Percentiles rank a stretch among this genome's conserved stretches.
phyloP scores from a whole-genome alignment of 2,329 filamentous ascomycete species.

The Hysterium pulicare region DNA sequence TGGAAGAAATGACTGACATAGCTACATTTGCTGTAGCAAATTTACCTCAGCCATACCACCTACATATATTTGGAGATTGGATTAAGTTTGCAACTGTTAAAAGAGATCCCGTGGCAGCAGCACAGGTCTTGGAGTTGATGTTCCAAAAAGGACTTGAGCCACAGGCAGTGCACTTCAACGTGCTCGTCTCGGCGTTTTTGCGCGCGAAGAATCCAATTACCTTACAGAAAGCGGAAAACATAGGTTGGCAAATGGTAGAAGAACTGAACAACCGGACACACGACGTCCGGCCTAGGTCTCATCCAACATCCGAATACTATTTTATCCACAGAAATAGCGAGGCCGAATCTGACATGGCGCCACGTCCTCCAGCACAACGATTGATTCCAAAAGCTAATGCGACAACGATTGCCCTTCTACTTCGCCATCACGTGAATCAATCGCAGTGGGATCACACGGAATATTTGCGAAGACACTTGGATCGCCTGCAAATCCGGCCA shows the following conservation, averaged over 20 bases:
- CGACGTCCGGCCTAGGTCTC: neutral
- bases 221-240: conserved; percentile 30
- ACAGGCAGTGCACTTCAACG: conserved; percentile 74
- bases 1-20: conserved; percentile 26
- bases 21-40: conserved; percentile 44
- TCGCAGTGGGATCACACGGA: conserved; percentile 34
- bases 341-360: neutral
- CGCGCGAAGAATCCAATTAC: conserved; percentile 39
- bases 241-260: conserved; percentile 36
- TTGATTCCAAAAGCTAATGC: conserved; percentile 24
- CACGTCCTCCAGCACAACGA: conserved; percentile 2
- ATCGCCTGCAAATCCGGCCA: conserved; percentile 16
- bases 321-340: neutral
- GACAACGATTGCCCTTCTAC: conserved; percentile 30
- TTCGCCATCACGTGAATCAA: conserved; percentile 26
- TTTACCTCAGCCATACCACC: conserved; percentile 58
- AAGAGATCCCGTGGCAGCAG: conserved; percentile 58
- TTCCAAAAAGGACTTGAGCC: conserved; percentile 64
- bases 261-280: neutral
- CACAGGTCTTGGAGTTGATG: conserved; percentile 73
- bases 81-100: conserved; percentile 76
- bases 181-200: conserved; percentile 75
- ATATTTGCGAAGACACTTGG: conserved; percentile 26
- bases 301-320: neutral
- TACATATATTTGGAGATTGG: conserved; percentile 86